Evolutionary conservation across 306 rosid species (phyloP).

Genomic region (Quercus dentata): DNA sequence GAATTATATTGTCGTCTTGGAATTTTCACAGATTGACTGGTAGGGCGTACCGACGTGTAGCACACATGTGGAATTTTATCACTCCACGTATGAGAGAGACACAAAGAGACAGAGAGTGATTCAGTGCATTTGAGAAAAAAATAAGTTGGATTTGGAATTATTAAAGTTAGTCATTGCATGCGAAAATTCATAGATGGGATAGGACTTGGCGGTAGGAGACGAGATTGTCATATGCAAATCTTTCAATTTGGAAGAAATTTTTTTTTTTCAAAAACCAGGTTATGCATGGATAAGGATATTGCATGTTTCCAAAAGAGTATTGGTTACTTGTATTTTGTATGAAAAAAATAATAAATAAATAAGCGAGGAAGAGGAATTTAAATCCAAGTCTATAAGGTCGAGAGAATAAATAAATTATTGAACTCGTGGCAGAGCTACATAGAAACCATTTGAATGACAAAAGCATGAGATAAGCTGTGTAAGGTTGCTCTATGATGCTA

Average conservation of each 20-base stretch:
- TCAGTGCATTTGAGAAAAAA: background rate
- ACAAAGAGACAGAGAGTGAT: background rate
- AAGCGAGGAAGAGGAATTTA: too few relatives aligned
- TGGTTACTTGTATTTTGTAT: too few relatives aligned
- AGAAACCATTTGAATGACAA: too few relatives aligned
- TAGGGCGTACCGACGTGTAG: background rate
- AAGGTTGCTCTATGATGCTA: too few relatives aligned
- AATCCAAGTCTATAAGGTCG: too few relatives aligned
- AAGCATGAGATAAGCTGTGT: too few relatives aligned
- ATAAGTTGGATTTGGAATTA: background rate
- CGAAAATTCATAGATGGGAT: background rate
- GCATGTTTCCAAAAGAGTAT: too few relatives aligned
- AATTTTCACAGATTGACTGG: background rate
- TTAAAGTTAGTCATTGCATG: background rate
- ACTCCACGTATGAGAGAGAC: constrained; percentile 4
- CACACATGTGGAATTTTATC: constrained; percentile 23
- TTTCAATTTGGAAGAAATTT: background rate
- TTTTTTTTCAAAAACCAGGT: too few relatives aligned
- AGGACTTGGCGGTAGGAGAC: background rate
- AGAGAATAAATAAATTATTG: too few relatives aligned
- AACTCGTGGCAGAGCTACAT: too few relatives aligned
- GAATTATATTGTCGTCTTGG: background rate
- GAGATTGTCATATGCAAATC: background rate
- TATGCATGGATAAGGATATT: too few relatives aligned
- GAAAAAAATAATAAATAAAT: too few relatives aligned